These are phyloP conservation scores for Coprinellus micaceus DNA, from an alignment of 768 basidiomycete species.

Conservation along the genomic window DNA sequence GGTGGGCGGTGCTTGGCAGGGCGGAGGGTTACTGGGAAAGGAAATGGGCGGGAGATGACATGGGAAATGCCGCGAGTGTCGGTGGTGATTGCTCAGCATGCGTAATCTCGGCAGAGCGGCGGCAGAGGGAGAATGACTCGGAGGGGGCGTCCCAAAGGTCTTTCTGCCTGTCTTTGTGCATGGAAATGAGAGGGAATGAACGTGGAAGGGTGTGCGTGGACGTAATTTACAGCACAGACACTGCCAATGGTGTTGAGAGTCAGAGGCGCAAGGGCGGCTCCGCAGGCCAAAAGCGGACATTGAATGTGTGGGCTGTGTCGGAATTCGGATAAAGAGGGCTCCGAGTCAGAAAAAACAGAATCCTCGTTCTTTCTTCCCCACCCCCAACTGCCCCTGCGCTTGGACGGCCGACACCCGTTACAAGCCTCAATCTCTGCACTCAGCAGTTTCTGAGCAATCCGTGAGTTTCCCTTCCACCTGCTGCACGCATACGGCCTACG, in stretches of 20 bases:
- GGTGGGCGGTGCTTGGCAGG: too few relatives aligned
- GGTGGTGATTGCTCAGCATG: slow-evolving; percentile 23
- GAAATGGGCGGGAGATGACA: slow-evolving; percentile 8
- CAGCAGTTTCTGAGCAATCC: slow-evolving; percentile 22
- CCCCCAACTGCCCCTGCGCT: slow-evolving; percentile 15
- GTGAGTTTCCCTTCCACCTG: slow-evolving; percentile 32
- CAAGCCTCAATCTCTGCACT: slow-evolving; percentile 11
- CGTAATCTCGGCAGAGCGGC: slow-evolving; percentile 16
- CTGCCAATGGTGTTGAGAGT: slow-evolving; percentile 2
- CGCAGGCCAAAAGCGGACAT: slow-evolving; percentile 11
- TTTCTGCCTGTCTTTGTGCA: not conserved
- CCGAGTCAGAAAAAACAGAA: slow-evolving; percentile 21
- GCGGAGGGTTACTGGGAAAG: not conserved
- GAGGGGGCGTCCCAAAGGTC: slow-evolving; percentile 11
- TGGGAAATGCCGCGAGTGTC: slow-evolving; percentile 22
- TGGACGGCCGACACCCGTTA: slow-evolving; percentile 2
- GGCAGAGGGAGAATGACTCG: slow-evolving; percentile 27
- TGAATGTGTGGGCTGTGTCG: slow-evolving; percentile 25
- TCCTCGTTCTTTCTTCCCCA: slow-evolving; percentile 17
- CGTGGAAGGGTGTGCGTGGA: not conserved
- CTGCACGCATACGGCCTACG: slow-evolving; percentile 27
- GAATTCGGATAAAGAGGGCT: slow-evolving; percentile 17
- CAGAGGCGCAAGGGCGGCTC: slow-evolving; percentile 8
- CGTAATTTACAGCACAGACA: slow-evolving; percentile 6
- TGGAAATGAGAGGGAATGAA: not conserved